Evolutionary conservation across 2,329 filamentous ascomycete genomes (phyloP).

Genomic region (Phialophora expanda): DNA sequence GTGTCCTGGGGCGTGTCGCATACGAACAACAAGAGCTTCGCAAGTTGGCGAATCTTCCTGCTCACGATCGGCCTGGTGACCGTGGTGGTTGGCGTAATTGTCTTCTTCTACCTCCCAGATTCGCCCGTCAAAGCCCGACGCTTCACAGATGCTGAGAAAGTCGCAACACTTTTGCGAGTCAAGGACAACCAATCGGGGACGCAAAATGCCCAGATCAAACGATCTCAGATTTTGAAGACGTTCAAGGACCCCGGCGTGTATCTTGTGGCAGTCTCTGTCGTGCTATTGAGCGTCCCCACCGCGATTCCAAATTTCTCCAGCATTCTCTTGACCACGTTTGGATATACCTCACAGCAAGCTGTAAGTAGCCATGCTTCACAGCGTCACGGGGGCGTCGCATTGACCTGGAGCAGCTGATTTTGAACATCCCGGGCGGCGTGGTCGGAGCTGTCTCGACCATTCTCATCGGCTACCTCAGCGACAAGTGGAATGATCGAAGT

Average conservation of each 20-base stretch:
- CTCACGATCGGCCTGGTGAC: conserved; percentile 54
- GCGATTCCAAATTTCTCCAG: conserved; percentile 51
- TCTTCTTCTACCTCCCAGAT: conserved; percentile 50
- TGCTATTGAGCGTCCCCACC: conserved; percentile 32
- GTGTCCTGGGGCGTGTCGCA: conserved; percentile 42
- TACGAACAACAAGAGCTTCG: conserved; percentile 36
- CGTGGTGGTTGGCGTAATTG: conserved; percentile 46
- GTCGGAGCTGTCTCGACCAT: conserved; percentile 53
- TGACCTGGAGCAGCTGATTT: conserved; percentile 42
- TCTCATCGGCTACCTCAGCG: conserved; percentile 48
- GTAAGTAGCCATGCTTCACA: not conserved
- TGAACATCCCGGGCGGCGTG: conserved; percentile 53
- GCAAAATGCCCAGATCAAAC: conserved; percentile 58
- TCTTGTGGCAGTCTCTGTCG: conserved; percentile 37
- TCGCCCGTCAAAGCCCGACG: conserved; percentile 49
- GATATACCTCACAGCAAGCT: conserved; percentile 52
- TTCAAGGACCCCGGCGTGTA: conserved; percentile 60
- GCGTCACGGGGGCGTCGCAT: too few relatives aligned
- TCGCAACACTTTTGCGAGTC: conserved; percentile 51
- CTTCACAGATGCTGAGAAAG: conserved; percentile 49
- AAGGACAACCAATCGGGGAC: conserved; percentile 58
- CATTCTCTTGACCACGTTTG: conserved; percentile 52
- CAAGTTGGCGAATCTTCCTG: conserved; percentile 48
- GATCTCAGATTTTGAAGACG: conserved; percentile 53
- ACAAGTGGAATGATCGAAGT: conserved; percentile 50